Percentiles rank a stretch among this genome's conserved stretches.
Conservation (phyloP, 2,329 filamentous ascomycete species). For the Graphium sp. region DNA sequence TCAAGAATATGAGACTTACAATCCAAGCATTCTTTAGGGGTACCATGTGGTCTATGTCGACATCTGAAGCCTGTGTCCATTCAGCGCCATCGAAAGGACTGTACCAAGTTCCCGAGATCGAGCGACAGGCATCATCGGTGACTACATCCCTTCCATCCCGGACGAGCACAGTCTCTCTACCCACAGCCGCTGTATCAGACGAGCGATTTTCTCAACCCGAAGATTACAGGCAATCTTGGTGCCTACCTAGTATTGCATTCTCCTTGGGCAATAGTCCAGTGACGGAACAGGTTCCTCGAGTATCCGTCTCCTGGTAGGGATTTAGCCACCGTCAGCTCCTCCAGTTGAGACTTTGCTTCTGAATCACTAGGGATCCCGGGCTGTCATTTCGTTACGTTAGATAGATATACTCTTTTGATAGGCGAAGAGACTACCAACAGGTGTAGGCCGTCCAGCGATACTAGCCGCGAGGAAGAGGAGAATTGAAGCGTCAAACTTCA, state of each 20-base stretch:
- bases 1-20: too few species aligned
- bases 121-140: slow-evolving; percentile 38
- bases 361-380: slow-evolving; percentile 45
- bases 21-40: slow-evolving; percentile 70
- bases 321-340: slow-evolving; percentile 36
- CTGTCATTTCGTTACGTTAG: too few species aligned
- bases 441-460: too few species aligned
- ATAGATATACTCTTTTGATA: too few species aligned
- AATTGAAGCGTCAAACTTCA: too few species aligned
- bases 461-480: too few species aligned
- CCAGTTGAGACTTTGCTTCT: slow-evolving; percentile 39
- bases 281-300: slow-evolving; percentile 49
- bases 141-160: slow-evolving; percentile 53
- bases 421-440: too few species aligned
- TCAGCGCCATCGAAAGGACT: slow-evolving; percentile 58
- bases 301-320: slow-evolving; percentile 39
- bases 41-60: slow-evolving; percentile 76
- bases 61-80: slow-evolving; percentile 49
- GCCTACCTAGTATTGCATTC: slow-evolving; percentile 48
- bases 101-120: slow-evolving; percentile 50
- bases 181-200: too few species aligned
- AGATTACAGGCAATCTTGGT: too few species aligned
- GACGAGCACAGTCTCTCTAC: slow-evolving; percentile 49
- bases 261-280: slow-evolving; percentile 50
- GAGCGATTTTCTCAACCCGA: background rate